Evolutionary conservation across 352 stramenopile species (phyloP).

Genomic region (Halophytophthora batemanensis): DNA sequence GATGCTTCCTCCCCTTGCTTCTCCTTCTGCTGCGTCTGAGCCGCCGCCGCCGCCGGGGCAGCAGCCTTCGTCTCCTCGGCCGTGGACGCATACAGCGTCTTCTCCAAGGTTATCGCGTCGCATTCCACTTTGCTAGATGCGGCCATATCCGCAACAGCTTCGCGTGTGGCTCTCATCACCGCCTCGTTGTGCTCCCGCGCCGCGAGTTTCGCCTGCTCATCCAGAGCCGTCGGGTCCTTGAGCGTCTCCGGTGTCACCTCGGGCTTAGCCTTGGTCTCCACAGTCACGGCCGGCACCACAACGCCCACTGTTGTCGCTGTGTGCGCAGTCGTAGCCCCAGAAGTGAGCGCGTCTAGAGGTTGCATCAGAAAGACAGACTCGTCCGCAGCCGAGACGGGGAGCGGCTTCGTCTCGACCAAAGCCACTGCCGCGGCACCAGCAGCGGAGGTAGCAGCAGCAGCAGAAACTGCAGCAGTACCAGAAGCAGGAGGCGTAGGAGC

Average conservation of each 20-base stretch:
- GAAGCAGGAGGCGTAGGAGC: slow-evolving; percentile 2
- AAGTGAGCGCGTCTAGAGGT: slow-evolving; percentile 16
- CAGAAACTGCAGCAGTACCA: slow-evolving; percentile 6
- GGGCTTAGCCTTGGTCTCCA: slow-evolving; percentile 4
- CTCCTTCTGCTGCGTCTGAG: slow-evolving; percentile 2
- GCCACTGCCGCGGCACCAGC: slow-evolving; percentile 3
- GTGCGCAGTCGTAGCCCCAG: slow-evolving; percentile 12
- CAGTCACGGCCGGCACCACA: background rate
- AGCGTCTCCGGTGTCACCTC: slow-evolving; percentile 13
- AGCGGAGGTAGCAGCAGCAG: slow-evolving; percentile 4
- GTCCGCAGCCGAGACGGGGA: slow-evolving; percentile 7
- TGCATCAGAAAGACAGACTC: slow-evolving; percentile 26
- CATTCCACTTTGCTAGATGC: slow-evolving; percentile 3
- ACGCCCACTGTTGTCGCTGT: slow-evolving; percentile 14
- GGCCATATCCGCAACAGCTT: slow-evolving; percentile 16
- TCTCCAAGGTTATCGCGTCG: background rate
- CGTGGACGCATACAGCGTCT: slow-evolving; percentile 9
- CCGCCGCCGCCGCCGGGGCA: slow-evolving; percentile 7
- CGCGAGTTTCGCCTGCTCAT: slow-evolving; percentile 40
- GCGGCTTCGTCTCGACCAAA: slow-evolving; percentile 1
- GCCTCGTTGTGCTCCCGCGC: slow-evolving; percentile 38
- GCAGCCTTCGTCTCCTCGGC: slow-evolving; percentile 21
- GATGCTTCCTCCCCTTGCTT: slow-evolving; percentile 2
- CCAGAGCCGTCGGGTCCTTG: slow-evolving; percentile 40
- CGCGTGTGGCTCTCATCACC: slow-evolving; percentile 16